These are phyloP conservation scores for Agaricus blazei DNA, from an alignment of 768 basidiomycete genomes.

Conservation along the genomic window DNA sequence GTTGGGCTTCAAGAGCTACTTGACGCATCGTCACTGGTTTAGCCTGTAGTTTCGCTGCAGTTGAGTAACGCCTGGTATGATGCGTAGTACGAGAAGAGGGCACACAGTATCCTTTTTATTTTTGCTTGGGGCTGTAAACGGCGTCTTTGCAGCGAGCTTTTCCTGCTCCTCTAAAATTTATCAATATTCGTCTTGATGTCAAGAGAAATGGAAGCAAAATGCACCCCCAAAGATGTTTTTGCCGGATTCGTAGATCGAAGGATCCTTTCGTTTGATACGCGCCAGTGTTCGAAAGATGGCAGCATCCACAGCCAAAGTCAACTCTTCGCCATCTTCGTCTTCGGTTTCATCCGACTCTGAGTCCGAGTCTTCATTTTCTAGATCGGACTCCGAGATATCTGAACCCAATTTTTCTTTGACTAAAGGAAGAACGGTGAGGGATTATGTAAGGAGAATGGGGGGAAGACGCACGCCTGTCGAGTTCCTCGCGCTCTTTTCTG, in stretches of 20 bases:
- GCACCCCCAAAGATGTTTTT: conserved; percentile 78
- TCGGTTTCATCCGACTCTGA: conserved; percentile 80
- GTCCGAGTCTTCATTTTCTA: conserved; percentile 48
- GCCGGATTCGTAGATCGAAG: conserved; percentile 71
- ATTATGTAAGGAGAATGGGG: neutral
- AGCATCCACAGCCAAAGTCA: conserved; percentile 89
- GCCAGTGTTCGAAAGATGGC: conserved; percentile 91
- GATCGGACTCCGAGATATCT: conserved; percentile 50
- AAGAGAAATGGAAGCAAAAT: neutral
- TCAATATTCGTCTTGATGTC: neutral
- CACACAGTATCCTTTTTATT: conserved; percentile 49
- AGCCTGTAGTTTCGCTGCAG: conserved; percentile 29
- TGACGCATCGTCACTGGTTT: conserved; percentile 77
- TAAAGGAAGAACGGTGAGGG: conserved; percentile 21
- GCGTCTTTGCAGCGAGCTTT: conserved; percentile 27
- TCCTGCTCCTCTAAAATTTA: conserved; percentile 56
- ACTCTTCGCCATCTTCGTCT: conserved; percentile 92
- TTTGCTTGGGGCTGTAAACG: conserved; percentile 18
- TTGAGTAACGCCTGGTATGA: neutral
- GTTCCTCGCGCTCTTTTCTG: conserved; percentile 82
- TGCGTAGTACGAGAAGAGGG: neutral
- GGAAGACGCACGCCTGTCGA: conserved; percentile 58
- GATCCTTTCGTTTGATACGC: conserved; percentile 77
- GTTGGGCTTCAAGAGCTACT: conserved; percentile 58
- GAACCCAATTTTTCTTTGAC: conserved; percentile 89